Percentiles rank a stretch among this genome's conserved stretches.
Evolutionary conservation across 208 protist species (phyloP).

Genomic region (Strigomonas culicis): DNA sequence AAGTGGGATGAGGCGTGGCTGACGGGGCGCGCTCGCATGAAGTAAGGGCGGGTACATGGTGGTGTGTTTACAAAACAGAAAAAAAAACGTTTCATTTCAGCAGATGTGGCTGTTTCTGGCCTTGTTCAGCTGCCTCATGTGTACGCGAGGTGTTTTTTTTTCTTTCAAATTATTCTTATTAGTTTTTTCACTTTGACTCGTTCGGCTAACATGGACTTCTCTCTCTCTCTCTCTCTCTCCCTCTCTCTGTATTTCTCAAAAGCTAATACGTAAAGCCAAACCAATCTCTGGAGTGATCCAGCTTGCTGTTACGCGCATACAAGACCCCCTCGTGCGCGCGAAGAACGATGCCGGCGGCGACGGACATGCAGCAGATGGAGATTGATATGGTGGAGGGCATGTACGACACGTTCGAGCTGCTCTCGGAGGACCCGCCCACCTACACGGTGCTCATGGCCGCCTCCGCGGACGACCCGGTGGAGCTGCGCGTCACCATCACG

Average conservation of each 20-base stretch:
- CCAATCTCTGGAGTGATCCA: too few relatives aligned
- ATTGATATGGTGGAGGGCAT: conserved; percentile 90
- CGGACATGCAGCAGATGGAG: conserved; percentile 87
- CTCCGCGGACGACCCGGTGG: conserved; percentile 54
- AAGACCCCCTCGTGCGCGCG: too few relatives aligned
- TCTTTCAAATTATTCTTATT: conserved; percentile 7
- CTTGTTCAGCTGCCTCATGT: not conserved
- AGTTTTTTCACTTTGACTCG: conserved; percentile 9
- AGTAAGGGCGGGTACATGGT: conserved; percentile 32
- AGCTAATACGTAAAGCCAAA: not conserved
- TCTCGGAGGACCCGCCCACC: conserved; percentile 65
- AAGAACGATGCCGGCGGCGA: conserved; percentile 17
- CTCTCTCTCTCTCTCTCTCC: not conserved
- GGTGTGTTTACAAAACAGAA: conserved; percentile 1
- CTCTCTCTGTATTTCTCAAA: not conserved
- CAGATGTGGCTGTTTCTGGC: too few relatives aligned
- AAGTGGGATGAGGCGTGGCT: conserved; percentile 92
- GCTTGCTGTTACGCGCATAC: too few relatives aligned
- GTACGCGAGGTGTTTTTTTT: not conserved
- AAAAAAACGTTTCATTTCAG: conserved; percentile 3
- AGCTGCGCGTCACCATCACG: conserved; percentile 76
- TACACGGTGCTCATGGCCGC: conserved; percentile 72
- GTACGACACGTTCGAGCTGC: conserved; percentile 81
- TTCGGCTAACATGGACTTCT: not conserved
- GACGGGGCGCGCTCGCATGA: conserved; percentile 86